Percentiles rank a stretch among this genome's conserved stretches.
These are phyloP conservation scores for Fomitopsis palustris DNA, from an alignment of 1,284 basidiomycete genomes.

Conservation along the genomic window DNA sequence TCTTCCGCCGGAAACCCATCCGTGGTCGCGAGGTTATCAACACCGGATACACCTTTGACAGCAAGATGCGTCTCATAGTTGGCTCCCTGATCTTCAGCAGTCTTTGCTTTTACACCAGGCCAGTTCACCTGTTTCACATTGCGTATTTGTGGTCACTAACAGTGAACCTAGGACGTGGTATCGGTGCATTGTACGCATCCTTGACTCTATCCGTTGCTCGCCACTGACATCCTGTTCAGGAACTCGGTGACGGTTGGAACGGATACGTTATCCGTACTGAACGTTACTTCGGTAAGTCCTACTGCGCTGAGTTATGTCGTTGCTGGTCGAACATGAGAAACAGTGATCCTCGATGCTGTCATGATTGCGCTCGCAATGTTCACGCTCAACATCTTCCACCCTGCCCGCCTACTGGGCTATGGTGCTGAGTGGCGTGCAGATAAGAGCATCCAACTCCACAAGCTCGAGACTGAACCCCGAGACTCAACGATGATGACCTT, in stretches of 20 bases:
- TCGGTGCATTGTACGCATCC: constrained; percentile 39
- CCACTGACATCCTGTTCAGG: constrained; percentile 18
- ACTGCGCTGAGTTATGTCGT: neutral
- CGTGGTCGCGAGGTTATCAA: constrained; percentile 9
- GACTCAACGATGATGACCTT: neutral
- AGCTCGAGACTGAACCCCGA: neutral
- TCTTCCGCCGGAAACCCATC: constrained; percentile 36
- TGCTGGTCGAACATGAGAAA: neutral
- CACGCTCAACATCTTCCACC: constrained; percentile 54
- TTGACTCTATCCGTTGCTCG: neutral
- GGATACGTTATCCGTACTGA: constrained; percentile 52
- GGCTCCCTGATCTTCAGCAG: constrained; percentile 35
- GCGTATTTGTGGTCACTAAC: neutral
- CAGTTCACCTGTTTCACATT: constrained; percentile 2
- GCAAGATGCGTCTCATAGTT: constrained; percentile 33
- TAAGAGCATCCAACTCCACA: neutral
- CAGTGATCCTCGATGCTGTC: constrained; percentile 41
- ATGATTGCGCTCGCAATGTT: constrained; percentile 58
- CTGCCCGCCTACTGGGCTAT: constrained; percentile 27
- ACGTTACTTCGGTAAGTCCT: constrained; percentile 46
- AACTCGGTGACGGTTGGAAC: constrained; percentile 51
- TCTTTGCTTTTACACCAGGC: constrained; percentile 39
- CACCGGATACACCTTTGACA: constrained; percentile 18
- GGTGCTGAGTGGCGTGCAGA: neutral
- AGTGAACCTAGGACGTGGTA: constrained; percentile 37